Conservation (phyloP, 2,329 filamentous ascomycete genomes). For the Aschersonia sp. region DNA sequence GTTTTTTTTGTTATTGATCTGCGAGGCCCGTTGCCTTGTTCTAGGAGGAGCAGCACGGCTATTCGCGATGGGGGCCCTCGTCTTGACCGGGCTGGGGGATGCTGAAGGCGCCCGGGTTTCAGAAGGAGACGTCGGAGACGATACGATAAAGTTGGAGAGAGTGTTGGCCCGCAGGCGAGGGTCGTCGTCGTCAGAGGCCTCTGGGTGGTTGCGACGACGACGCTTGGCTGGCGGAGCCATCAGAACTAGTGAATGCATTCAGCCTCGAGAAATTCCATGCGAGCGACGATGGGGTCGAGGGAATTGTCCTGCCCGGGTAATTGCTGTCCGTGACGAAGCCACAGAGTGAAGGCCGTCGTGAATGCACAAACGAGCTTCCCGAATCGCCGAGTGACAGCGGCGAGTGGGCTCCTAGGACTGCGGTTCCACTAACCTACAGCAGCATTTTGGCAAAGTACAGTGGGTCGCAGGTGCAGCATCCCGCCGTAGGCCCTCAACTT, state of each 20-base stretch:
- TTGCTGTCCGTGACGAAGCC: too few relatives aligned
- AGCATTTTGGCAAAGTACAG: too few relatives aligned
- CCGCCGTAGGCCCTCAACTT: too few relatives aligned
- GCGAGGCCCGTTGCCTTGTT: conserved; percentile 3
- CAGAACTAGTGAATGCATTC: conserved; percentile 11
- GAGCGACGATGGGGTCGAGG: neutral
- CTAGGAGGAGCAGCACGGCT: conserved; percentile 10
- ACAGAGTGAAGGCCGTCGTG: too few relatives aligned
- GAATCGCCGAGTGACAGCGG: too few relatives aligned
- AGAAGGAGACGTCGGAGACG: conserved; percentile 31
- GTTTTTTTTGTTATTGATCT: conserved; percentile 10
- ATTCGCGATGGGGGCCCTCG: conserved; percentile 6
- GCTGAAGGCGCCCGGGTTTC: conserved; percentile 16
- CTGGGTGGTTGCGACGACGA: conserved; percentile 40
- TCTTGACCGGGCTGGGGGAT: conserved; percentile 28
- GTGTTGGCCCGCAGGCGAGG: conserved; percentile 24
- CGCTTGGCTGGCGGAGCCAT: conserved; percentile 47
- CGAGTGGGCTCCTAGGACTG: too few relatives aligned
- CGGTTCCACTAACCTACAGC: too few relatives aligned
- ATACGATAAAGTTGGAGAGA: conserved; percentile 36
- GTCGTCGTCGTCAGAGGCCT: conserved; percentile 34
- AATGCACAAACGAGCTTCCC: too few relatives aligned
- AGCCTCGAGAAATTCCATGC: neutral
- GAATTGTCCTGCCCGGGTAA: too few relatives aligned
- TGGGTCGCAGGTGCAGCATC: too few relatives aligned